Base-by-base conservation (phyloP, 1,284 basidiomycete species). In the Sparassis latifolia region DNA sequence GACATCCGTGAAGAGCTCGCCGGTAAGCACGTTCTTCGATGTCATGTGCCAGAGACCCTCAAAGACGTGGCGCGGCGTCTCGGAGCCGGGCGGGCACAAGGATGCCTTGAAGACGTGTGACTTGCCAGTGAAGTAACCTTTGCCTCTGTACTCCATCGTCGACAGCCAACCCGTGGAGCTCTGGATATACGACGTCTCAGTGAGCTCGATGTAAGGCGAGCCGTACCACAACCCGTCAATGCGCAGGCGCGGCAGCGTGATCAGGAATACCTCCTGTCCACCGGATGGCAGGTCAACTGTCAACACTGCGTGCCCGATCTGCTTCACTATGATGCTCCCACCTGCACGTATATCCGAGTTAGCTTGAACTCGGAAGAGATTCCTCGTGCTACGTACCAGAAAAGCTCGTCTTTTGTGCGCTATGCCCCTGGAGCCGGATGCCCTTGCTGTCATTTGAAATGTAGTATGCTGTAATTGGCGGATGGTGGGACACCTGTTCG, bases 401-500 rank as follows among this genome's bases (percentile, higher is more conserved):
- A 68, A 98, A 97, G 55, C 85, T 84, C 5, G 96, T 98, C 82
- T 98, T 98, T 71, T 99, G 96, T 5, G 92, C 96, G 58, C 85
- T 94, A 69, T 97, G 93, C 28, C 96, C 96, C 47, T 84, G 82
- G 50, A 97, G 79, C 42, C 78, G 71, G 49, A 99, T 69, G 1
- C 92, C 88, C 62, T 92, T 93, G 43, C 75, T 66, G 52, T 82
- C 73, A 74, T 99, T 98, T 70, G 84, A 79, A 59, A 99, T 89
- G 69, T 82, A 80, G 74, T 85, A 92, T 48, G 83, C 90, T 51
- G 85, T 93, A 61, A 94, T 87, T 4, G 92, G 90, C 3, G 93
- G 93, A 68, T 96, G 93, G 64, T 96, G 94, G 31, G 92, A 96
- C 47, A 97, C 95, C 70, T 99, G 96, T 73, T 99, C 96, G n/a